Evolutionary conservation across 1,284 basidiomycete species (phyloP), one percentile per base, ranked within the genome.

Genomic region (Agroathelia rolfsii): DNA sequence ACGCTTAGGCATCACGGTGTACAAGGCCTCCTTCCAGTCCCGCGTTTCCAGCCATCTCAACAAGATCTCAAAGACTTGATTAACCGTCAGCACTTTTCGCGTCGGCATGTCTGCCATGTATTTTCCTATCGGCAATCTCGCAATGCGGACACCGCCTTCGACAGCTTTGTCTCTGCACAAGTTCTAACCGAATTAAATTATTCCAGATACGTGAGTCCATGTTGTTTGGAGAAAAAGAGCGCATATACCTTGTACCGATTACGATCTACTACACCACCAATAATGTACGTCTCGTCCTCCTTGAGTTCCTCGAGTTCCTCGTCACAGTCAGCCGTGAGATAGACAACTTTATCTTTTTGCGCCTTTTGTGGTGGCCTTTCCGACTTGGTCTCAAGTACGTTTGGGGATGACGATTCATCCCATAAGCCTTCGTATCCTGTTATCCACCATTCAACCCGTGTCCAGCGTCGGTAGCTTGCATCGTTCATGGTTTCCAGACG

Each of bases 21-120:
- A 76, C 35, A 98, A 69, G 0, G 90, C 86, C 34, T 75, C 57
- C 48, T 82, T 75, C 90, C 90, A 96, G 45, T 84, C 68, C 40
- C 70, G 68, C 8, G 73, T 75, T 44, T 83, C 78, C n/a, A 82
- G 70, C 84, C 90, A 98, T 43, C 82, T 78, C 6, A 92, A 56
- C 37, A 98, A 66, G 44, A 98, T 96, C 53, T 95, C 89, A 50
- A 93, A 87, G 11, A 88, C 81, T 59, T 97, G 94, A 51, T 99
- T 98, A 35, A 99, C 92, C 0, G 95, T 98, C 41, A 99, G 65
- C 16, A 99, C 90, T 51, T 96, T 97, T 37, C 95, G 77, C 3
- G 92, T 90, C 12, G 79, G 72, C 43, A 98, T 62, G 33, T 82
- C 69, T 26, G 79, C 66, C 28, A 96, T 66, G 55, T 87, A 93